Evolutionary conservation across 306 rosid genomes (phyloP), one percentile per base, ranked within the genome.

Genomic region (Mimosa bimucronata): DNA sequence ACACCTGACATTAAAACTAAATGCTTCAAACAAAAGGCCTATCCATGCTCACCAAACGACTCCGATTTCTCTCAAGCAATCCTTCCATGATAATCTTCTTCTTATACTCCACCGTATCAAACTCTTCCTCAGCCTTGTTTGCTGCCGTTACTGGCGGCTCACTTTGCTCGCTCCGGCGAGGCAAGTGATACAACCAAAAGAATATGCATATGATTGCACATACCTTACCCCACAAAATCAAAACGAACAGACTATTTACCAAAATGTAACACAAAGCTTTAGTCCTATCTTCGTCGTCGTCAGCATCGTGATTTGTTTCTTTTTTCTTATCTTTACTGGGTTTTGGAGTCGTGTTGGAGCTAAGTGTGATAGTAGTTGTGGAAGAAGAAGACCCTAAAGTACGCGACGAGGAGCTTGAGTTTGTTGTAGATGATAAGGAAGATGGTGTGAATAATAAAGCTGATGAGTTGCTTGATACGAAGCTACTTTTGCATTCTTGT

Each of bases 181-280:
- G 69, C 42, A 79, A 41, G 25, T 76, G 21, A 60, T 77, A 83
- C 29, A 86, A 72, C 81, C 78, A 83, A 58, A 62, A 28, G 15
- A 78, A 60, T 38, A 82, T 62, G 44, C 48, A 86, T 1, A 74
- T 26, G 57, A 83, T 77, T 12, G 89, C 81, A 44, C 26, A 83
- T 64, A 66, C 13, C 81, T 71, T 86, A 34, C 85, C 87, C 74
- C 80, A 86, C 6, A 86, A 3, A 14, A 78, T 21, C 76, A 80
- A 69, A 19, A 78, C 65, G 23, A 74, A 2, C 66, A 86, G 78
- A 42, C 83, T 45, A 42, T 3, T 12, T 0, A 55, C 40, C 41
- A 86, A 10, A 13, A 64, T 21, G 18, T 70, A 40, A 60, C 16
- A 69, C 23, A 74, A 0, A 21, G 12, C 29, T 31, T 34, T 73